Evolutionary conservation across 176 grass and related monocot genomes (phyloP), one percentile per base, ranked within the genome.

Genomic region (Lolium perenne): DNA sequence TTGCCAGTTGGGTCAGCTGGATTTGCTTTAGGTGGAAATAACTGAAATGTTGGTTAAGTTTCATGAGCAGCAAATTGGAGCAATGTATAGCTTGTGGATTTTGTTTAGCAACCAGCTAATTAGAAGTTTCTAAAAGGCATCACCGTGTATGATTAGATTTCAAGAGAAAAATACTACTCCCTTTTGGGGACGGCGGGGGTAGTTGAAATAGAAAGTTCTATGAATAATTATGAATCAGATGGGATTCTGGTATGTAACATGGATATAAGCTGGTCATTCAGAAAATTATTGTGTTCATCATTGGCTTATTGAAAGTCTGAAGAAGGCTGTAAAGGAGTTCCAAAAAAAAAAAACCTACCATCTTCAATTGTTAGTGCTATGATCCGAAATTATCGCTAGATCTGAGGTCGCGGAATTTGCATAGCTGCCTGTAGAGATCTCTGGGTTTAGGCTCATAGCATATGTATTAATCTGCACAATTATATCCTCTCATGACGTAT

Each of bases 391-490:
- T 60, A 43, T 13, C 20, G 22, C 23, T 79, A 38, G 38, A 68
- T 41, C 45, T 70, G 62, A 69, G 78, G 6, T 12, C 43, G 77
- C 4, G 51, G 22, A 78, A 25, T 50, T 82, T n/a, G 18, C 78
- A 85, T 20, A 47, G 71, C 70, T 63, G 80, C 7, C 47, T 85
- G 62, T 79, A 74, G 20, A 83, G 14, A 58, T 4, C 23, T 87
- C 82, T 5, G 7, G 0, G 43, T 21, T 71, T 71, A 64, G 79
- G 14, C 43, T 53, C 55, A 48, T 81, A 69, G 13, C n/a, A 21
- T 68, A 23, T 23, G 35, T 89, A 63, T 55, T 41, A 70, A 46
- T 29, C 51, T 79, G 59, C 10, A 11, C 29, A 0, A 18, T 77
- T 68, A 61, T 74, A 53, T 68, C 69, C 21, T 91, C 32, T 76